Conservation (phyloP, 768 basidiomycete genomes). For the Sarcodon aspratus region DNA sequence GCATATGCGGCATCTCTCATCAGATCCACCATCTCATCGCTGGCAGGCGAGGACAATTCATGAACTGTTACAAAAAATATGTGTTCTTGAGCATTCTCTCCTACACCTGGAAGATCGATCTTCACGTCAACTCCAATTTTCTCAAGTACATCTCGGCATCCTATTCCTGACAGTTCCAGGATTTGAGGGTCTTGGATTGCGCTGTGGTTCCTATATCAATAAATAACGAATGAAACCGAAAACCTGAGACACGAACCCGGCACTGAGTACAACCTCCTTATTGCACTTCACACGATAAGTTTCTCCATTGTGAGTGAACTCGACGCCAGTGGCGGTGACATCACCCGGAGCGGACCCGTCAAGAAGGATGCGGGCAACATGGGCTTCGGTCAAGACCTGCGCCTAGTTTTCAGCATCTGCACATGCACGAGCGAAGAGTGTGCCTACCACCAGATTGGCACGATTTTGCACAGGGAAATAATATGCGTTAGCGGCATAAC, state of each 20-base stretch:
- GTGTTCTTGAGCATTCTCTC: conserved; percentile 49
- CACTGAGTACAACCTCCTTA: conserved; percentile 45
- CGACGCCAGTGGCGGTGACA: conserved; percentile 32
- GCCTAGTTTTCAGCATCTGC: too few relatives aligned
- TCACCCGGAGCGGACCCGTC: conserved; percentile 17
- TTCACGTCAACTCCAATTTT: conserved; percentile 32
- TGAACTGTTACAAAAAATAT: conserved; percentile 16
- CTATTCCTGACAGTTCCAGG: conserved; percentile 47
- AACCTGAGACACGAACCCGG: conserved; percentile 10
- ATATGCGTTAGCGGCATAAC: background rate
- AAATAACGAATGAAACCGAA: too few relatives aligned
- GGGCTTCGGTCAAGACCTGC: conserved; percentile 47
- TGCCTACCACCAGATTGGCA: too few relatives aligned
- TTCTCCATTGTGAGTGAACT: conserved; percentile 29
- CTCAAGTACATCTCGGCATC: conserved; percentile 38
- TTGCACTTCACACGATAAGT: conserved; percentile 36
- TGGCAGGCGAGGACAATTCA: background rate
- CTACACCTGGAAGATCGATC: conserved; percentile 45
- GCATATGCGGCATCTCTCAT: too few relatives aligned
- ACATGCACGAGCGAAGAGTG: too few relatives aligned
- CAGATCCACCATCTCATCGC: background rate
- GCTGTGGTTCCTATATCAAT: conserved; percentile 7
- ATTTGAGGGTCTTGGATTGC: conserved; percentile 42
- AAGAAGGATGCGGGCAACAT: conserved; percentile 45
- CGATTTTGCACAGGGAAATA: conserved; percentile 54